Evolutionary conservation across 768 basidiomycete genomes (phyloP).

Genomic region (Sporobolomyces roseus): DNA sequence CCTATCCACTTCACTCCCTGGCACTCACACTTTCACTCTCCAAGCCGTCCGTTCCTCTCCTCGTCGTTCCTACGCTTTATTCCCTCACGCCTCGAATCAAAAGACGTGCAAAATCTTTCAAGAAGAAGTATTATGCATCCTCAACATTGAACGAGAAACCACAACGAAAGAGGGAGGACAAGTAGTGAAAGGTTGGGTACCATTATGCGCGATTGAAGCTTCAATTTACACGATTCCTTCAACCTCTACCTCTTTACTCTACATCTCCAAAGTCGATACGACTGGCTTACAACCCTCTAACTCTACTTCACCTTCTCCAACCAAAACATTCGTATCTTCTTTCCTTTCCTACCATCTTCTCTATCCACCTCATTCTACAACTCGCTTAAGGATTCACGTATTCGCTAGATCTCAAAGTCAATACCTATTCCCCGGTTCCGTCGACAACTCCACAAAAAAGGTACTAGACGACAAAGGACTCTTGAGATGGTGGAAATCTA

Average conservation of each 20-base stretch:
- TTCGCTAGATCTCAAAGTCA: conserved; percentile 87
- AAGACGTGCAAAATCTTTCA: conserved; percentile 61
- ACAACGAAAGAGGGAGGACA: neutral
- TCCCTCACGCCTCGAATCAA: conserved; percentile 64
- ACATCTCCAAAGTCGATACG: conserved; percentile 90
- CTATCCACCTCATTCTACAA: conserved; percentile 27
- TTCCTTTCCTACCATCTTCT: conserved; percentile 54
- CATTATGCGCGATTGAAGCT: conserved; percentile 77
- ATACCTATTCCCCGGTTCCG: conserved; percentile 89
- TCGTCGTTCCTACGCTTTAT: conserved; percentile 63
- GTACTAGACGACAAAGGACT: conserved; percentile 72
- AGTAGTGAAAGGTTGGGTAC: conserved; percentile 50
- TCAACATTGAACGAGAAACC: conserved; percentile 44
- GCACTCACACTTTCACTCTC: conserved; percentile 8
- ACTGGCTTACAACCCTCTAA: conserved; percentile 62
- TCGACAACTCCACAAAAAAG: conserved; percentile 64
- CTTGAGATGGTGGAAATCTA: conserved; percentile 87
- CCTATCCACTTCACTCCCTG: conserved; percentile 3
- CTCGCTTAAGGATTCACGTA: conserved; percentile 72
- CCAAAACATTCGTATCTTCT: conserved; percentile 63
- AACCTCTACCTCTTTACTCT: conserved; percentile 68
- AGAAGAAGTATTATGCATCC: conserved; percentile 71
- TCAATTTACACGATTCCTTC: conserved; percentile 68
- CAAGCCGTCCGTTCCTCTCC: conserved; percentile 33
- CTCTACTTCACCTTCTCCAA: conserved; percentile 53